Conservation (phyloP, 2,329 filamentous ascomycete species). For the Dryadomyces sulphureus region DNA sequence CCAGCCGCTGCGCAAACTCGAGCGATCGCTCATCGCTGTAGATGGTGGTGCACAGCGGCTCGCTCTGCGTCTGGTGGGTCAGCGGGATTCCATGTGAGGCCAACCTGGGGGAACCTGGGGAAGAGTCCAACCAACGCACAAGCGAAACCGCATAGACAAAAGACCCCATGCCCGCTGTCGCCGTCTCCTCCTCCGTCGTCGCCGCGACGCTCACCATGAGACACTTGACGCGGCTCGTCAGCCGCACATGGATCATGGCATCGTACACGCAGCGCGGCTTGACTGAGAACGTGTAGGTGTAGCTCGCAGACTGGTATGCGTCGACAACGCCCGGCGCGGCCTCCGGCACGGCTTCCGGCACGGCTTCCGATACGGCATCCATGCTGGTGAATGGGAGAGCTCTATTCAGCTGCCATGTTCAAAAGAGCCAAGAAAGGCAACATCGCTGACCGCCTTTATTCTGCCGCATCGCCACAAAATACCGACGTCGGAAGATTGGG, state of each 20-base stretch:
- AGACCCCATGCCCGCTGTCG: conserved; percentile 54
- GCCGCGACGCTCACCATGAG: conserved; percentile 45
- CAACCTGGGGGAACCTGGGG: not conserved
- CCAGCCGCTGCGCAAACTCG: conserved; percentile 75
- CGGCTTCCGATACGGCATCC: too few species aligned
- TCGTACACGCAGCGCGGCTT: conserved; percentile 45
- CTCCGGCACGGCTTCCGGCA: too few species aligned
- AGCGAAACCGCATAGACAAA: conserved; percentile 91
- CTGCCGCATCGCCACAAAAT: not conserved
- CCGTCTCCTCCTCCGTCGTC: conserved; percentile 25
- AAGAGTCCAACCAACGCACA: conserved; percentile 32
- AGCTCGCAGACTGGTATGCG: too few species aligned
- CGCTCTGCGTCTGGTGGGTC: conserved; percentile 10
- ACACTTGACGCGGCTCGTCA: conserved; percentile 42
- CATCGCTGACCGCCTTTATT: not conserved
- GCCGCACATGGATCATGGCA: conserved; percentile 44
- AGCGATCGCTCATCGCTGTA: conserved; percentile 62
- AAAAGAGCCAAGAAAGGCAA: too few species aligned
- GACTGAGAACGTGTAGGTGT: conserved; percentile 35
- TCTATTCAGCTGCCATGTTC: too few species aligned
- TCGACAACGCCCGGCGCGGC: too few species aligned
- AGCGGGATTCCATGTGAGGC: too few species aligned
- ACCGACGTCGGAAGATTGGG: conserved; percentile 1
- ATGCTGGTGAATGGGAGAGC: too few species aligned
- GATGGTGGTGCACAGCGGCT: conserved; percentile 64